phyloP scores from a whole-genome alignment of 1,284 basidiomycete genomes.

The Chiua sp. region DNA sequence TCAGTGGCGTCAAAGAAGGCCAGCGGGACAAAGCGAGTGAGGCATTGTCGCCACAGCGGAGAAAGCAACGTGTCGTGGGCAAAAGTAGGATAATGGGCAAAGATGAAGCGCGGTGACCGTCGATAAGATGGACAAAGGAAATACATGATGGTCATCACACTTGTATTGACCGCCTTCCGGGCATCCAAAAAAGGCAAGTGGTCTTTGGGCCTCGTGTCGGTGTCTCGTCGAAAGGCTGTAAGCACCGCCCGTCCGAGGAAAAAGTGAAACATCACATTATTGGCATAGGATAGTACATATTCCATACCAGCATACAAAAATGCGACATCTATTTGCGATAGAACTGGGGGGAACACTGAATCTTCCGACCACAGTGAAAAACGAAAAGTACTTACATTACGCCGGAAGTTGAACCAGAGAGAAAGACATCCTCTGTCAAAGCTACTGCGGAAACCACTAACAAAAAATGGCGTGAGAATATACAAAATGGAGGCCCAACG shows the following conservation, averaged over 20 bases:
- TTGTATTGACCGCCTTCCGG: slow-evolving; percentile 7
- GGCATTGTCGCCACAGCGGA: slow-evolving; percentile 17
- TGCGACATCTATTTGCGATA: slow-evolving; percentile 60
- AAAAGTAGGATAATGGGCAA: not conserved
- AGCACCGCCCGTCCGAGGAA: slow-evolving; percentile 17
- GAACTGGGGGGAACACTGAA: slow-evolving; percentile 54
- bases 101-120: slow-evolving; percentile 11
- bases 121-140: slow-evolving; percentile 29
- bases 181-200: slow-evolving; percentile 21
- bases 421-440: slow-evolving; percentile 88
- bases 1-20: slow-evolving; percentile 14
- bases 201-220: not conserved
- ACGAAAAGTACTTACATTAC: slow-evolving; percentile 65
- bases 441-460: slow-evolving; percentile 82
- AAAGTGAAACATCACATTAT: slow-evolving; percentile 34
- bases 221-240: slow-evolving; percentile 12
- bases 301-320: slow-evolving; percentile 12
- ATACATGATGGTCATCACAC: not conserved
- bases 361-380: slow-evolving; percentile 12
- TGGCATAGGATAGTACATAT: slow-evolving; percentile 18
- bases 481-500: not conserved
- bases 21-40: slow-evolving; percentile 27
- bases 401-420: slow-evolving; percentile 87
- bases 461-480: slow-evolving; percentile 19
- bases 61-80: slow-evolving; percentile 12